phyloP scores from a whole-genome alignment of 1,139 yeast species.

The Blastobotrys persicus region DNA sequence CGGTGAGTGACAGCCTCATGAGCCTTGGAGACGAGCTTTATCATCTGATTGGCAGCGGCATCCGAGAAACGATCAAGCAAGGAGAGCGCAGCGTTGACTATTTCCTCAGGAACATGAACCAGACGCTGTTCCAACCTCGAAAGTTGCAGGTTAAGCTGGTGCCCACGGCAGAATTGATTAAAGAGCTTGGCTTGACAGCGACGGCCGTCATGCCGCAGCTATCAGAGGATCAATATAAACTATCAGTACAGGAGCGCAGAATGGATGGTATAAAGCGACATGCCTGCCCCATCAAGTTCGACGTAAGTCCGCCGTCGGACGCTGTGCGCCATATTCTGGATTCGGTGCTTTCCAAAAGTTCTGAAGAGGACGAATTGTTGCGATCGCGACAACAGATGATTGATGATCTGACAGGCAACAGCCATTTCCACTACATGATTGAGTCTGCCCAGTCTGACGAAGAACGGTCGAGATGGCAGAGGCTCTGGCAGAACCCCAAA shows the following conservation, averaged over 20 bases:
- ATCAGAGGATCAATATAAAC: constrained; percentile 4
- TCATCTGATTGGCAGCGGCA: background rate
- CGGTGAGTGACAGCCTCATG: background rate
- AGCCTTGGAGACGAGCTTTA: constrained; percentile 3
- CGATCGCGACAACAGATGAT: constrained; percentile 2
- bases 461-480: constrained; percentile 6
- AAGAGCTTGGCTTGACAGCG: constrained; percentile 3
- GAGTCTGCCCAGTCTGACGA: constrained; percentile 8
- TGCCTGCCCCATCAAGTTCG: constrained; percentile 3
- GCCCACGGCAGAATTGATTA: background rate
- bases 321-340: background rate
- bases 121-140: constrained; percentile 1
- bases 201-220: constrained; percentile 2
- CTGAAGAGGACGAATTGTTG: constrained; percentile 1
- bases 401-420: background rate
- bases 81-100: background rate
- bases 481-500: constrained; percentile 1
- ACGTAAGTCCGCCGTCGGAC: background rate
- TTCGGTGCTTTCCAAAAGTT: background rate
- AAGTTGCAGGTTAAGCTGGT: background rate
- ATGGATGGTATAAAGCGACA: constrained; percentile 1
- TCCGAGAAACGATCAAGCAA: background rate
- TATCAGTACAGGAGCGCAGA: constrained; percentile 3
- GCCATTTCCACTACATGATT: constrained; percentile 5
- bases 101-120: constrained; percentile 1